phyloP scores from a whole-genome alignment of 345 rosid species.

The Turritis glabra region DNA sequence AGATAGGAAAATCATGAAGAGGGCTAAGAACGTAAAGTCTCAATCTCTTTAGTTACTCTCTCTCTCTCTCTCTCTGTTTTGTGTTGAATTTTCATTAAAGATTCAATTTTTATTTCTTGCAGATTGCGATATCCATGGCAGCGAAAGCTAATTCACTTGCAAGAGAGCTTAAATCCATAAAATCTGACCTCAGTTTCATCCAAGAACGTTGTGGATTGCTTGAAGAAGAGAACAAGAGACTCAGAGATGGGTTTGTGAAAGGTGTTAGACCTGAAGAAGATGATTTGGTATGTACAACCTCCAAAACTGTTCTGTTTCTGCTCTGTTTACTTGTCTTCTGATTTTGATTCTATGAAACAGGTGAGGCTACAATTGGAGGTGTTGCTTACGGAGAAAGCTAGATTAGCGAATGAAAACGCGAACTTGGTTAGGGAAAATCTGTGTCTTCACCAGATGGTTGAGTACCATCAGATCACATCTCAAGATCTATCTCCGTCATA shows the following conservation, averaged over 20 bases:
- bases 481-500: conserved; percentile 79
- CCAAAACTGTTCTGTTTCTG: neutral
- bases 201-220: conserved; percentile 78
- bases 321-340: neutral
- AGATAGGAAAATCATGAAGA: conserved; percentile 56
- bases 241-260: conserved; percentile 67
- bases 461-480: conserved; percentile 82
- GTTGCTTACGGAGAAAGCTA: conserved; percentile 81
- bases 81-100: neutral
- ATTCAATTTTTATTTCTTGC: conserved; percentile 29
- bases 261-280: conserved; percentile 92
- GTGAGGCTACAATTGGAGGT: conserved; percentile 96
- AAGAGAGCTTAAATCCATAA: conserved; percentile 70
- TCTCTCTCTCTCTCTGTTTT: neutral
- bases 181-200: conserved; percentile 64
- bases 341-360: conserved; percentile 36
- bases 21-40: conserved; percentile 66
- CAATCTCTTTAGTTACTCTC: neutral
- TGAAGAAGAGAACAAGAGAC: conserved; percentile 87
- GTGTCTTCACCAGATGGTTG: conserved; percentile 81
- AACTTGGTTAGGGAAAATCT: conserved; percentile 80
- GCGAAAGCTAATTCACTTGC: conserved; percentile 76
- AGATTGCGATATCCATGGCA: conserved; percentile 91
- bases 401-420: conserved; percentile 83
- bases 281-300: conserved; percentile 60